phyloP scores from a whole-genome alignment of 345 rosid genomes.

The Dipteronia dyeriana region DNA sequence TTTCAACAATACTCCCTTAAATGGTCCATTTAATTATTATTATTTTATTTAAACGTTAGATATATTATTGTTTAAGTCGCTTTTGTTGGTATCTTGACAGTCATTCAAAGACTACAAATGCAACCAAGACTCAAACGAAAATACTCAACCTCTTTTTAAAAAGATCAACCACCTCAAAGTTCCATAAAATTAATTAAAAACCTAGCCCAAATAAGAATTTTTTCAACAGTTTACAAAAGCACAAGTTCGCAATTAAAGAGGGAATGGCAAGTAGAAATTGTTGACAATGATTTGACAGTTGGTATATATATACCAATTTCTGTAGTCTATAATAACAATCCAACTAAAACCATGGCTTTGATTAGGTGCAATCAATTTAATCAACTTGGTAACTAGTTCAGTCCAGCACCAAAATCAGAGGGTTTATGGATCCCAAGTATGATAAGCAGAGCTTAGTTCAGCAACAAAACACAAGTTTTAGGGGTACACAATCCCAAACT shows the following conservation, averaged over 20 bases:
- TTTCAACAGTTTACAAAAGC: no score
- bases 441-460: neutral
- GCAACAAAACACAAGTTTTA: slow-evolving; percentile 15
- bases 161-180: neutral
- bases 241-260: no score
- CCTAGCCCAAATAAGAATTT: neutral
- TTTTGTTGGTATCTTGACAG: no score
- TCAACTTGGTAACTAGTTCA: neutral
- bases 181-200: neutral
- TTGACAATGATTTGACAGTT: neutral
- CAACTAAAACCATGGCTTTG: slow-evolving; percentile 5
- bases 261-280: no score
- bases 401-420: neutral
- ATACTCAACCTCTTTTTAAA: no score
- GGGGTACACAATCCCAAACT: slow-evolving; percentile 10
- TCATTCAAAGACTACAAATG: no score
- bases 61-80: no score
- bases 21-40: no score
- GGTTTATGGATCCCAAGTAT: neutral
- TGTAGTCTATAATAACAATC: neutral
- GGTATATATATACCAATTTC: neutral
- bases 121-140: no score
- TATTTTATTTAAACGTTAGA: no score
- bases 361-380: slow-evolving; percentile 10
- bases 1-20: no score